phyloP scores from a whole-genome alignment of 2,329 filamentous ascomycete genomes.

The Ophiognomonia clavigignenti-juglandacearum region DNA sequence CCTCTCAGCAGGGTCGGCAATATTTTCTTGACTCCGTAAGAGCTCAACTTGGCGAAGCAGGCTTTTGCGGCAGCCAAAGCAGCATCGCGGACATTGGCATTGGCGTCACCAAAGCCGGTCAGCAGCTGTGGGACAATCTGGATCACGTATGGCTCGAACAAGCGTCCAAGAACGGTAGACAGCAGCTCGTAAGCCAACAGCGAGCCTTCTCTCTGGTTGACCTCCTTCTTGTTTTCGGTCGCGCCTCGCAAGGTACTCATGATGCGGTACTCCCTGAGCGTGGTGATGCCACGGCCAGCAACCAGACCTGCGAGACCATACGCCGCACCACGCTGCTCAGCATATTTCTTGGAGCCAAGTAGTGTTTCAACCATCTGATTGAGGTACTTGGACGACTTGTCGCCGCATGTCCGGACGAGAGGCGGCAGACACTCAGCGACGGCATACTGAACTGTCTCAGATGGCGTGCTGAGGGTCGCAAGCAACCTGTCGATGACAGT shows the following conservation, averaged over 20 bases:
- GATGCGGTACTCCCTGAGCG: conserved; percentile 80
- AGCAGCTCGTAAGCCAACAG: conserved; percentile 88
- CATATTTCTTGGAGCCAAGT: conserved; percentile 85
- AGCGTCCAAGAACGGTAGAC: conserved; percentile 75
- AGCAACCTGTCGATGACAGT: conserved; percentile 83
- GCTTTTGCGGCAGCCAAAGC: conserved; percentile 91
- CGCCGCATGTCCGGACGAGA: conserved; percentile 73
- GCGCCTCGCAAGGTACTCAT: conserved; percentile 75
- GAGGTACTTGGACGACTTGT: conserved; percentile 76
- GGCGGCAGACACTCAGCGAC: conserved; percentile 92
- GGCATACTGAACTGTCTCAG: conserved; percentile 94
- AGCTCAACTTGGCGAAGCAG: conserved; percentile 89
- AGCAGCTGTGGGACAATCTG: conserved; percentile 90
- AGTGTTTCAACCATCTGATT: conserved; percentile 75
- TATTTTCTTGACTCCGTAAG: conserved; percentile 92
- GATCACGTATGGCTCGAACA: conserved; percentile 96
- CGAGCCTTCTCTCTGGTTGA: conserved; percentile 81
- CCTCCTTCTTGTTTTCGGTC: conserved; percentile 92
- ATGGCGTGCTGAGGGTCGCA: conserved; percentile 85
- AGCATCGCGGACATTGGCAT: conserved; percentile 83
- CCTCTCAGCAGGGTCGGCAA: conserved; percentile 87
- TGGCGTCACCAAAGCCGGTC: conserved; percentile 82
- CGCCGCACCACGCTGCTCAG: conserved; percentile 85
- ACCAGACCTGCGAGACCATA: conserved; percentile 92
- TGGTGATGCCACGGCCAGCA: conserved; percentile 76